Percentiles rank a stretch among this genome's conserved stretches.
phyloP scores from a whole-genome alignment of 352 stramenopile genomes.

The Phytophthora sojae region DNA sequence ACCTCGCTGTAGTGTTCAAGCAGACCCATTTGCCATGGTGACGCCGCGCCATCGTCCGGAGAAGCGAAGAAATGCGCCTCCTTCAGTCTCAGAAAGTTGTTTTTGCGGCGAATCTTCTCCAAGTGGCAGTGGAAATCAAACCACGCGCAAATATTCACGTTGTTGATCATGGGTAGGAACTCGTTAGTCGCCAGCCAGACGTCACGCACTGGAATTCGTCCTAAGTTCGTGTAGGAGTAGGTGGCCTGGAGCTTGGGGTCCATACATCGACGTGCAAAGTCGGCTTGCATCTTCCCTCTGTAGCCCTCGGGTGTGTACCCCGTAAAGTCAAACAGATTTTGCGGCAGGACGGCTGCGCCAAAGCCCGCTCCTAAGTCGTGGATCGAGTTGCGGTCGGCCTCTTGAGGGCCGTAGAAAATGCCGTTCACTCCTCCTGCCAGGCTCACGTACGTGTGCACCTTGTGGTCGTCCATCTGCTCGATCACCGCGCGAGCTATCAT shows the following conservation, averaged over 20 bases:
- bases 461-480: slow-evolving; percentile 72
- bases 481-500: slow-evolving; percentile 52
- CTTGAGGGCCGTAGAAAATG: slow-evolving; percentile 56
- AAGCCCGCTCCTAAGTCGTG: slow-evolving; percentile 26
- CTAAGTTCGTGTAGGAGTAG: slow-evolving; percentile 32
- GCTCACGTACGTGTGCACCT: slow-evolving; percentile 53
- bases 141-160: slow-evolving; percentile 35
- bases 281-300: slow-evolving; percentile 45
- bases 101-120: slow-evolving; percentile 36
- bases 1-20: slow-evolving; percentile 53
- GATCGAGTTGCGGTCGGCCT: slow-evolving; percentile 25
- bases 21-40: slow-evolving; percentile 48
- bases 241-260: slow-evolving; percentile 24
- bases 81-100: slow-evolving; percentile 45
- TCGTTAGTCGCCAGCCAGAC: slow-evolving; percentile 28
- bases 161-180: slow-evolving; percentile 44
- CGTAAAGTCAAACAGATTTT: slow-evolving; percentile 40
- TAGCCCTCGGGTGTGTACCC: slow-evolving; percentile 35
- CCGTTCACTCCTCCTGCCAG: slow-evolving; percentile 55
- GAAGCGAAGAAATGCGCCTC: slow-evolving; percentile 60
- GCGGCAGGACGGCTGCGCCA: slow-evolving; percentile 24
- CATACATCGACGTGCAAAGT: slow-evolving; percentile 29
- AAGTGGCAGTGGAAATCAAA: slow-evolving; percentile 22
- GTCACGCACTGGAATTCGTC: slow-evolving; percentile 26
- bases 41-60: slow-evolving; percentile 39